phyloP scores from a whole-genome alignment of 495 filamentous ascomycete genomes.

The Lasiosphaeriaceae sp. region DNA sequence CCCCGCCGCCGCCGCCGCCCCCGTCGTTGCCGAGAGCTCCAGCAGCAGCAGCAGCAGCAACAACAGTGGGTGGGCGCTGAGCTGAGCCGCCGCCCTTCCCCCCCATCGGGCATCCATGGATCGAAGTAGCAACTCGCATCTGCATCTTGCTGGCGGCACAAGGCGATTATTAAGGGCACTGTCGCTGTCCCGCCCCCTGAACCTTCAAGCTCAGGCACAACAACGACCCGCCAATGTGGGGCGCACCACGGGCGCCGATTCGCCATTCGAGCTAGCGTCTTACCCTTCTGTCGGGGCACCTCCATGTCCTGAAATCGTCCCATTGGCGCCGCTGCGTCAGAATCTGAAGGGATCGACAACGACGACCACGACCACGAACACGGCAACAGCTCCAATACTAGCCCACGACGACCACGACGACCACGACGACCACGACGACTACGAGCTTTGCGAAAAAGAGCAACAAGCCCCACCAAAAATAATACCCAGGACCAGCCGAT shows the following conservation, averaged over 20 bases:
- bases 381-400: too few relatives aligned
- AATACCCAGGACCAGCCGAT: not conserved
- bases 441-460: too few relatives aligned
- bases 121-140: not conserved
- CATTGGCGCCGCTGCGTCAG: not conserved
- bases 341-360: not conserved
- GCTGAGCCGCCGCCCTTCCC: too few relatives aligned
- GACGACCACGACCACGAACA: not conserved
- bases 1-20: too few relatives aligned
- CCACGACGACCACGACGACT: not conserved
- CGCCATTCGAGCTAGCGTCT: not conserved
- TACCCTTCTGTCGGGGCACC: not conserved
- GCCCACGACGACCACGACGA: not conserved
- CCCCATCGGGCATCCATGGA: not conserved
- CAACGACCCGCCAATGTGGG: not conserved
- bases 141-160: conserved; percentile 4
- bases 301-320: not conserved
- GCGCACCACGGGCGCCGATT: not conserved
- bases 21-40: not conserved
- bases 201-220: not conserved
- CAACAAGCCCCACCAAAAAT: not conserved
- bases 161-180: conserved; percentile 33
- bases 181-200: not conserved
- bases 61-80: not conserved
- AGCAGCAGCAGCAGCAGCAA: not conserved